Conservation (phyloP, 345 rosid species). For the Odontarrhena argentea region DNA sequence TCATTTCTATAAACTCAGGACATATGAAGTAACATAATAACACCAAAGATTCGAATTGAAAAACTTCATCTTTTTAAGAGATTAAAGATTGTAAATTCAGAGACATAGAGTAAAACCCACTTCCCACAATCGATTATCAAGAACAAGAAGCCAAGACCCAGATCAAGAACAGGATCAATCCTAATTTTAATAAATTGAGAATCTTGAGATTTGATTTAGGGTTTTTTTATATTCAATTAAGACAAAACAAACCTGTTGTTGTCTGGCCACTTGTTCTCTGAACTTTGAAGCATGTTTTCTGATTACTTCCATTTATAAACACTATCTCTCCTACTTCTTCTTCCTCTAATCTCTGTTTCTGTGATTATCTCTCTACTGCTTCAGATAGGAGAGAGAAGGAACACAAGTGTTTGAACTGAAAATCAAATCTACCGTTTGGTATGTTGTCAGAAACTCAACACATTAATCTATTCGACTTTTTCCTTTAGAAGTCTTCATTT, state of each 20-base stretch:
- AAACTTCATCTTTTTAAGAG: neutral
- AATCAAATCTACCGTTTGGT: slow-evolving; percentile 38
- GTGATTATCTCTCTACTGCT: neutral
- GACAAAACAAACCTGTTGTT: slow-evolving; percentile 55
- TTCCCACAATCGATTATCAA: neutral
- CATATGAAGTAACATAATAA: neutral
- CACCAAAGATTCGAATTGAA: neutral
- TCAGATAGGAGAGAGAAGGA: slow-evolving; percentile 13
- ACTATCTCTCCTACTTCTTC: slow-evolving; percentile 8
- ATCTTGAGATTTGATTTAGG: slow-evolving; percentile 20
- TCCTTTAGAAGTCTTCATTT: neutral
- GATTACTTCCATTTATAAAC: slow-evolving; percentile 60
- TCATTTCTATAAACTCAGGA: neutral
- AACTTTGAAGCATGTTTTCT: slow-evolving; percentile 84
- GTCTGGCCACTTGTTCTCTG: slow-evolving; percentile 88
- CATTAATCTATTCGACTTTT: neutral
- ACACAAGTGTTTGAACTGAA: slow-evolving; percentile 1
- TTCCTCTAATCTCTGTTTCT: slow-evolving; percentile 10
- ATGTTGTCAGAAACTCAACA: slow-evolving; percentile 10
- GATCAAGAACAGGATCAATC: slow-evolving; percentile 12
- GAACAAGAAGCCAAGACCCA: neutral
- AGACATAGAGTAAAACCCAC: neutral
- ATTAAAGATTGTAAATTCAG: neutral
- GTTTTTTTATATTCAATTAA: neutral
- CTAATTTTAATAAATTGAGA: neutral